Base-by-base conservation (phyloP, 352 stramenopile genomes). In the Globisporangium recalcitrans region DNA sequence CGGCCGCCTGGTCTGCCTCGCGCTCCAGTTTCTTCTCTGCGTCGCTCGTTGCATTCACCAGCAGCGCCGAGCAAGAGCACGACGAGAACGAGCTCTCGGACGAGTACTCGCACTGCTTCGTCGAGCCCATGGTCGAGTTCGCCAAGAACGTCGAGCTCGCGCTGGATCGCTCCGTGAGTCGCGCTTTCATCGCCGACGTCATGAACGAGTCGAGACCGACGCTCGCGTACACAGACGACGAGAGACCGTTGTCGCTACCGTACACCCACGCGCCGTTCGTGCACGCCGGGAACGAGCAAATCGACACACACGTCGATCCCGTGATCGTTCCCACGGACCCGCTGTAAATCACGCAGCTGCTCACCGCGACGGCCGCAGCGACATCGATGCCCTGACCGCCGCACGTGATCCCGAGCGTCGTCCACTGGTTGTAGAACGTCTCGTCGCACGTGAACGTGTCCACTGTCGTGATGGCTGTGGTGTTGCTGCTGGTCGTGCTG, bases 351-450 rank as follows among this genome's bases (percentile, higher is more conserved):
- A 83, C 77, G 27, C 85, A 94, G 57, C 69, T 79, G 4, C 72
- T 77, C 0, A 77, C 73, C 1, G 70, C 68, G 9, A 87, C 77
- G 3, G 82, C 85, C 22, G 69, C 69, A 13, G 68, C 64, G 9
- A 90, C 77, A 47, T 92, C 66, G 47, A 94, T 64, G 21, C 66
- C 66, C 0, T 60, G 47, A 9, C 70, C 69, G 22, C 72, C 75
- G 58, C 85, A 94, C 27, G 63, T 90, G 53, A 94, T 70, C 1
- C 80, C 79, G 16, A 88, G 68, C 19, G 70, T 86, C 57, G 85
- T 59, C 85, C 85, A 94, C 64, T 81, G 61, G 40, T 71, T 82
- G 77, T 94, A 94, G 60, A 94, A 94, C 2, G 72, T 81, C 55
- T 76, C 83, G 64, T 94, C 85, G 38, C 85, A 94, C 13, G 66